Evolutionary conservation across 179 eudicot species (phyloP), one percentile per base, ranked within the genome.

Genomic region (Spergularia azorica): DNA sequence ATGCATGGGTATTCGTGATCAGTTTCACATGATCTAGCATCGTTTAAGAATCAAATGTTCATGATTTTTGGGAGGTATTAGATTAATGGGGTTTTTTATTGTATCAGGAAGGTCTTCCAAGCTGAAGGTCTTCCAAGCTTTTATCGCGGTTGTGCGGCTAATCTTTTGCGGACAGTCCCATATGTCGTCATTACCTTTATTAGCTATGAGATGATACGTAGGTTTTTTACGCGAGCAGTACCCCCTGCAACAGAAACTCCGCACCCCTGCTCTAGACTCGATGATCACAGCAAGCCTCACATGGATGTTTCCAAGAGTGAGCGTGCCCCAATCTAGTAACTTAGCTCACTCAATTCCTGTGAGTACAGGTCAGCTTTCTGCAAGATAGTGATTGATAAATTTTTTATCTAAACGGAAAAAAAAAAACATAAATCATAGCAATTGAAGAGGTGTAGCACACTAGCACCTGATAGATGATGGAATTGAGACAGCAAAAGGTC

Each of bases 131-230:
- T 90, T 61, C 70, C 85, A 9, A 96, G 96, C 41, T 92, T 94
- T 77, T 94, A 94, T 72, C 90, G 98, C 7, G 98, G 98, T 12
- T 94, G 98, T 86, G 98, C 87, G 36, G 92, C 98, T 17, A 94
- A 94, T 81, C 84, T 94, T 62, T 52, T 94, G 62, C 83, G 97
- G 81, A 92, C 98, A 3, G 95, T 93, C 54, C 98, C 98, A 4
- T 85, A 90, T n/a, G 92, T 97, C 48, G 94, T 94, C 26, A 94
- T 92, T 74, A 92, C 97, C 59, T 94, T 94, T 78, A 94, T 97
- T 26, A 91, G 94, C 74, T 94, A 80, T 68, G 98, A 94, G 86
- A 92, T 89, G 91, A 92, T 94, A 32, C 88, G 80, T 77, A 85
- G 93, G 78, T 83, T 87, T 74, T 79, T 94, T 77, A 61, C 21